Base-by-base conservation (phyloP, 1,284 basidiomycete species). In the Ceratobasidium sp. region DNA sequence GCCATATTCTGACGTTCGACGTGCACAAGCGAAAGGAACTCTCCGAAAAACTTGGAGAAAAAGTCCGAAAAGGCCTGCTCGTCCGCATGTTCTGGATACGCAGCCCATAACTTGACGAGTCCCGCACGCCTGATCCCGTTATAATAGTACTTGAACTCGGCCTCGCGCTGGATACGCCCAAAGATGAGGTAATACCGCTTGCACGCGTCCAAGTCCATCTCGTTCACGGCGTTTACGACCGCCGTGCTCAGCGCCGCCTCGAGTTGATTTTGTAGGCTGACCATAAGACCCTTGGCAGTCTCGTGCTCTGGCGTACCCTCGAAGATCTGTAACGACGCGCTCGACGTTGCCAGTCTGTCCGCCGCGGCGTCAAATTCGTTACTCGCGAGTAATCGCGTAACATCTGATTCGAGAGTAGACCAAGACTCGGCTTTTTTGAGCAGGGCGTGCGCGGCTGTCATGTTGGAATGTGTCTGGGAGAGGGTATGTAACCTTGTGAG, bases 101-200 rank as follows among this genome's bases (percentile, higher is more conserved):
- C 85, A 77, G 88, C 86, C 96, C 96, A 98, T 67, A 87, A 79
- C 19, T 89, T 83, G 53, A 93, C 85, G 15, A 97, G 81, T 6
- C 85, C 79, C 14, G 87, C 85, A 66, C 93, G 86, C 57, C 94
- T 87, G 3, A 93, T 92, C 7, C 93, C 94, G 81, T 96, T 94
- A 84, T 98, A 98, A 81, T 97, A 97, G 80, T 93, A 93, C 77
- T 93, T 88, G 82, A 97, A 98, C 82, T 98, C 96, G 14, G 89
- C 86, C 81, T 95, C 95, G 56, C 96, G 88, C 79, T 97, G 93
- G 76, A 98, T 98, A 80, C 93, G 89, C 76, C 89, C 88, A 82
- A 98, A 98, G 65, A 98, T 95, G 27, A 88, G 86, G 81, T 93
- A 95, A 82, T 95, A 96, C 67, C 87, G 87, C 77, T 89, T 89